These are phyloP conservation scores for Euryodendron excelsum DNA, from an alignment of 148 eudicot genomes.

Conservation along the genomic window DNA sequence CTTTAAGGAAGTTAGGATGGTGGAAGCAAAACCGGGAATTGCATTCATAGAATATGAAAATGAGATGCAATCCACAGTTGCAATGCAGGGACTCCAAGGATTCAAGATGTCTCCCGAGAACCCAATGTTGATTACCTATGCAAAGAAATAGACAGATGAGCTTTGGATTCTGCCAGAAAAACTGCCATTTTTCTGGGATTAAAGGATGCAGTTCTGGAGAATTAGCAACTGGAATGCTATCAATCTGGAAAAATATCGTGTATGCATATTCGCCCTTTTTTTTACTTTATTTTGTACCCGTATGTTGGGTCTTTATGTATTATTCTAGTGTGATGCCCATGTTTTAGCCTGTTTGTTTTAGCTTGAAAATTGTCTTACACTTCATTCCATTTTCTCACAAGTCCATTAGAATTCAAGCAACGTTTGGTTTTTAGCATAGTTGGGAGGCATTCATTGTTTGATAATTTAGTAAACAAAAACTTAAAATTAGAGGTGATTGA, in stretches of 20 bases:
- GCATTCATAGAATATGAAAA: constrained; percentile 91
- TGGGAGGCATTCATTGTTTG: too few species aligned
- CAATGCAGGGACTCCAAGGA: constrained; percentile 81
- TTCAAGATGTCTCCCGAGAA: constrained; percentile 67
- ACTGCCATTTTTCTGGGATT: neutral
- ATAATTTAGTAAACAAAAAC: too few species aligned
- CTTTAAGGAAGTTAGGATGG: constrained; percentile 94
- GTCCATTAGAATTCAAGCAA: too few species aligned
- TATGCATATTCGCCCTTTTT: neutral
- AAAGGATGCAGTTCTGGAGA: neutral
- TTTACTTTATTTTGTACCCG: too few species aligned
- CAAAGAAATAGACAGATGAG: constrained; percentile 64
- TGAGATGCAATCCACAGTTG: constrained; percentile 74
- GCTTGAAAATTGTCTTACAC: too few species aligned
- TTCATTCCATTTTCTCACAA: too few species aligned
- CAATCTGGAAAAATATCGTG: neutral
- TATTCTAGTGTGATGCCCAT: too few species aligned
- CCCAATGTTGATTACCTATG: constrained; percentile 81
- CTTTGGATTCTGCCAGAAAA: too few species aligned
- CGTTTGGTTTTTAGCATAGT: too few species aligned
- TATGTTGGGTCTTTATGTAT: too few species aligned
- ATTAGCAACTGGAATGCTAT: neutral
- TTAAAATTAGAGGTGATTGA: too few species aligned
- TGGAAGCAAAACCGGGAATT: constrained; percentile 94
- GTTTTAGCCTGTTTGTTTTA: too few species aligned